Evolutionary conservation across 1,284 basidiomycete genomes (phyloP).

Genomic region (Rhodotorula sp.): DNA sequence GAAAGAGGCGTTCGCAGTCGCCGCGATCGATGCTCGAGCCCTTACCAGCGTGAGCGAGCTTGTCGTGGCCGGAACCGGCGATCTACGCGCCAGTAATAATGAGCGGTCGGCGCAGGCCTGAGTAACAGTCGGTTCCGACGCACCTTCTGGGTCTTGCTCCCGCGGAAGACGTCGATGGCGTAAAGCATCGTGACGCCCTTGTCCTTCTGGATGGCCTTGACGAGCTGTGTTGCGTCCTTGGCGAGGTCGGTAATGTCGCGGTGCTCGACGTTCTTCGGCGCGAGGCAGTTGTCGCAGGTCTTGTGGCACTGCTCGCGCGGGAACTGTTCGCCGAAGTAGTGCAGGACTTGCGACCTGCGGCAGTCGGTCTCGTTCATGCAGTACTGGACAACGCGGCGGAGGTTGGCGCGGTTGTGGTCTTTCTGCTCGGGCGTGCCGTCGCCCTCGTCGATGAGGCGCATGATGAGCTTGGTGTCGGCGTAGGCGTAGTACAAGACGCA

Average conservation of each 20-base stretch:
- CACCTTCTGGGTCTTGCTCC: constrained; percentile 57
- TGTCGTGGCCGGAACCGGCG: constrained; percentile 57
- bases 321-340: constrained; percentile 66
- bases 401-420: constrained; percentile 59
- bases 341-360: constrained; percentile 77
- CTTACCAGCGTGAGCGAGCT: constrained; percentile 57
- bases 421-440: constrained; percentile 57
- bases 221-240: constrained; percentile 51
- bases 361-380: constrained; percentile 82
- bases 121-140: not conserved
- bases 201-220: constrained; percentile 50
- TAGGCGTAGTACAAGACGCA: constrained; percentile 66
- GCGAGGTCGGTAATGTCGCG: constrained; percentile 59
- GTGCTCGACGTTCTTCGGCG: constrained; percentile 50
- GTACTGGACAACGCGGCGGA: constrained; percentile 66
- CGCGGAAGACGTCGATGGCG: constrained; percentile 61
- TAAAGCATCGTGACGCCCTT: constrained; percentile 53
- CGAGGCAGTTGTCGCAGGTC: constrained; percentile 73
- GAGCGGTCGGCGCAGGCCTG: not conserved
- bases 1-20: constrained; percentile 64
- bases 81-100: constrained; percentile 45
- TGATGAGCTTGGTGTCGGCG: constrained; percentile 56
- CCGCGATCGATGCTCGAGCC: constrained; percentile 58
- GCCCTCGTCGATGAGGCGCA: constrained; percentile 60
- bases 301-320: constrained; percentile 59